Evolutionary conservation across 257 asterid species (phyloP), one percentile per base, ranked within the genome.

Genomic region (Gentiana dahurica): DNA sequence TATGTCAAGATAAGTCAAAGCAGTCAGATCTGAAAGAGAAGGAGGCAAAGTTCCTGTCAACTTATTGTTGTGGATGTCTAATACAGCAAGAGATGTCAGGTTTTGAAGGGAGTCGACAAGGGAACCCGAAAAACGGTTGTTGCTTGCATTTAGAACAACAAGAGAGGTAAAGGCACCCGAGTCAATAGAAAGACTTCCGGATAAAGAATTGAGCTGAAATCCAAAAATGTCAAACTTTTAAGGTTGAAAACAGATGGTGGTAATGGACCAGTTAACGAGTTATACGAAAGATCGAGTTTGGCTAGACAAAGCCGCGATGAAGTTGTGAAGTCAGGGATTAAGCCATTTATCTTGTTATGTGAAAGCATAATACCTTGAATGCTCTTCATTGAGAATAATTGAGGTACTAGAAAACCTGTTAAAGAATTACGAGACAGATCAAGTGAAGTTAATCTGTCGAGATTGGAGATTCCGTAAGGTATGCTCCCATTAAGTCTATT

Each of bases 281-380:
- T 89, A 59, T 62, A 38, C 4, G 97, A 86, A 33, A 89, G 77
- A 49, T 89, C 85, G 2, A 89, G 76, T 76, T 75, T 81, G 6
- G 78, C 71, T 59, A 89, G 67, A 52, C 75, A 70, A 8, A 77
- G 70, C 52, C 68, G 49, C 34, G 59, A 58, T 3, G 62, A 56
- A 61, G 69, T 74, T 3, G 69, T 43, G 63, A 65, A 55, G 59
- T 77, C 77, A 41, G 89, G 89, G 53, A 86, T 72, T 13, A 38
- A 58, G 44, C 97, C 94, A 35, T 56, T 43, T 9, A 86, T 46
- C 59, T 59, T 70, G 65, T 89, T 89, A 57, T 83, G 82, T 6
- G 97, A 76, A 51, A 89, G 84, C 33, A 68, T 32, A 32, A 86
- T 73, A n/a, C 97, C 97, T 69, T 89, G 95, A 59, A 89, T 81